These are phyloP conservation scores for Massariosphaeria phaeospora DNA, from an alignment of 495 filamentous ascomycete species.

Conservation along the genomic window DNA sequence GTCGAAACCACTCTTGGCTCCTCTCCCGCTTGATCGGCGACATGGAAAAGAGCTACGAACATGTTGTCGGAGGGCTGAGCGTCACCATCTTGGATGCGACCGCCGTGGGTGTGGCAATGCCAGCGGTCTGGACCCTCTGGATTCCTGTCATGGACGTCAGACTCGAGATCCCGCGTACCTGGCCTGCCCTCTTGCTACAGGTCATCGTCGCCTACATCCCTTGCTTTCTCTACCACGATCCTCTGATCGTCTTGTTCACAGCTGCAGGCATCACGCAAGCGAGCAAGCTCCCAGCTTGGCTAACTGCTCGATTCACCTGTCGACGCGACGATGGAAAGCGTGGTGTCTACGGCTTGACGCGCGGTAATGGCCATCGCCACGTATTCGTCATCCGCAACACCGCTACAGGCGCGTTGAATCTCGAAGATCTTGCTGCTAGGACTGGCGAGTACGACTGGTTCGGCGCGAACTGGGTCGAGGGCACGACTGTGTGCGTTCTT, in stretches of 20 bases:
- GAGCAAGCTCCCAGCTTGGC: background rate
- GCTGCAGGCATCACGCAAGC: background rate
- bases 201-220: background rate
- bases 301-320: background rate
- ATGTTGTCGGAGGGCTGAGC: background rate
- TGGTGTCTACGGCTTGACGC: background rate
- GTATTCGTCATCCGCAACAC: background rate
- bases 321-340: background rate
- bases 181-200: background rate
- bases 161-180: background rate
- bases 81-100: background rate
- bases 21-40: background rate
- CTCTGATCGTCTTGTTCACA: background rate
- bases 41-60: background rate
- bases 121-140: no score
- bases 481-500: background rate
- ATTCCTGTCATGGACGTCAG: no score
- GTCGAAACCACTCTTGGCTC: background rate
- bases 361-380: conserved; percentile 3
- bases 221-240: background rate
- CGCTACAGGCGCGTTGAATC: background rate
- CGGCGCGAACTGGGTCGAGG: background rate
- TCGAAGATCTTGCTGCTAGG: background rate
- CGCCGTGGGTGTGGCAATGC: no score
- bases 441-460: background rate